Base-by-base conservation (phyloP, 352 stramenopile species). In the Globisporangium sylvaticum region DNA sequence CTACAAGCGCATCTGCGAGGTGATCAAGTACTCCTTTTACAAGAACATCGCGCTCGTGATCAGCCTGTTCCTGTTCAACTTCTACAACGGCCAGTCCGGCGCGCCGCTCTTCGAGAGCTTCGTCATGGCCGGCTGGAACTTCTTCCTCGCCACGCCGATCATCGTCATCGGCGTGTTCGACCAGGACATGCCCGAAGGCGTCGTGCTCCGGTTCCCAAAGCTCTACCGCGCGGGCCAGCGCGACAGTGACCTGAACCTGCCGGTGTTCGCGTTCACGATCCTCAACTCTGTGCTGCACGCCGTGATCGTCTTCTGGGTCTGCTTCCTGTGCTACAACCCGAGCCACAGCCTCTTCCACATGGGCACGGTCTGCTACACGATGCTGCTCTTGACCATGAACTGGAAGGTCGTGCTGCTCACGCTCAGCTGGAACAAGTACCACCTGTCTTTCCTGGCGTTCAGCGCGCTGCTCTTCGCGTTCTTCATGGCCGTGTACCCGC, bases 21-120 rank as follows among this genome's bases (percentile, higher is more conserved):
- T 98, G 37, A 94, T 99, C 66, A 80, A 96, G 9, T 99, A 98
- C 72, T 97, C 97, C 39, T 99, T 99, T 75, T 99, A 99, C 90
- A 99, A 99, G 80, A 99, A 99, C 83, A 95, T 98, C 63, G 82
- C 96, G 32, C 88, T 99, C 25, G 92, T 98, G 61, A 90, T 97
- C 42, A 91, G 80, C 56, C 76, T 98, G 62, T 97, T 98, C 72
- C 74, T 97, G 4, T 91, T 90, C 72, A 96, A 93, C 68, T 89
- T 98, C 52, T 97, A 86, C 76, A 98, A 94, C 71, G 94, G 93
- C 18, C 95, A 98, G 61, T 98, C 89, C 20, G 96, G 83, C 39
- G 69, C 75, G 18, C 77, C 88, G 27, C 66, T 96, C 1, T 96
- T 94, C 55, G 88, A 96, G 73, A 87, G 77, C 31, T 91, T 89